A percentile compares a stretch with the other conserved stretches of the same genome.
Evolutionary conservation across 805 yeast genomes (phyloP).

Genomic region (Kuraishia ogatae): DNA sequence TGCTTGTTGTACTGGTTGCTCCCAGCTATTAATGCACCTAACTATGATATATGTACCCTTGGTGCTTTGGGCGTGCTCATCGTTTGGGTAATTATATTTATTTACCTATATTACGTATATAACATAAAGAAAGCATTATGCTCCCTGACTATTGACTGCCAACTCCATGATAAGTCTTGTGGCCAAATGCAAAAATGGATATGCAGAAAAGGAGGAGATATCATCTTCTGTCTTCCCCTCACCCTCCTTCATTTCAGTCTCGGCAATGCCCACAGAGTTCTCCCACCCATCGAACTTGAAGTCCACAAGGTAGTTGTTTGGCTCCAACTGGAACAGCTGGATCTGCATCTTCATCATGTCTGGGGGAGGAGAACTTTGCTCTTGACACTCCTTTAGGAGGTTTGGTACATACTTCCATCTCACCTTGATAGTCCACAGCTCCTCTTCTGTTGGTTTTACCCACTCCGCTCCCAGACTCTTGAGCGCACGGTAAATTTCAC

Average conservation of each 20-base stretch:
- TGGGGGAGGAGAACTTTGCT: conserved; percentile 31
- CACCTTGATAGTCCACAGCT: conserved; percentile 90
- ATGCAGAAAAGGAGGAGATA: conserved; percentile 86
- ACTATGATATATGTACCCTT: too few relatives aligned
- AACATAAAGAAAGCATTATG: not conserved
- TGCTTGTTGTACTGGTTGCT: too few relatives aligned
- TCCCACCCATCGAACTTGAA: conserved; percentile 99
- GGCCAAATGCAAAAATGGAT: conserved; percentile 89
- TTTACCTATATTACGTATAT: not conserved
- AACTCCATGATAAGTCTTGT: conserved; percentile 91
- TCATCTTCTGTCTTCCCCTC: conserved; percentile 43
- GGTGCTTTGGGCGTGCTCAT: too few relatives aligned
- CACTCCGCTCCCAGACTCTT: conserved; percentile 94
- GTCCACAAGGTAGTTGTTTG: conserved; percentile 91
- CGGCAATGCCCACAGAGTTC: conserved; percentile 29
- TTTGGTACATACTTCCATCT: conserved; percentile 70
- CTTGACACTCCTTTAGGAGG: conserved; percentile 4
- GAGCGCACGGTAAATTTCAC: conserved; percentile 91
- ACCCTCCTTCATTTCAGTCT: conserved; percentile 16
- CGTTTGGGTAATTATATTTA: too few relatives aligned
- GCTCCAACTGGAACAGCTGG: conserved; percentile 91
- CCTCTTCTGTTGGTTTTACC: conserved; percentile 93
- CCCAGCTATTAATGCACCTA: too few relatives aligned
- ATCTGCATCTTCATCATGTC: conserved; percentile 95
- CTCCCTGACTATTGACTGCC: conserved; percentile 83